phyloP scores from a whole-genome alignment of 805 yeast genomes.

The Schizosaccharomyces japonicus region DNA sequence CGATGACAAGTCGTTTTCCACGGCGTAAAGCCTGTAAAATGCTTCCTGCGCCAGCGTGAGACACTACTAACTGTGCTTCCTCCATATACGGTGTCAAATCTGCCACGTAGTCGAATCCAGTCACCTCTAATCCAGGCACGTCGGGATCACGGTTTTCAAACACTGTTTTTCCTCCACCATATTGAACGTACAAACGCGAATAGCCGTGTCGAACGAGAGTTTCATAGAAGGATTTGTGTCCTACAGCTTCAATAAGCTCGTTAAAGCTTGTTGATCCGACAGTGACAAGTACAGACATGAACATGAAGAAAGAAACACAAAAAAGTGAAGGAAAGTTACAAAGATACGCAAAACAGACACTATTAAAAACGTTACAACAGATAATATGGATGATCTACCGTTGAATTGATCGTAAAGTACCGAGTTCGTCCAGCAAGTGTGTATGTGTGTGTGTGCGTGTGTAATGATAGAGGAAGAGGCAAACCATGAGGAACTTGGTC shows the following conservation, averaged over 20 bases:
- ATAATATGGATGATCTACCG: no score
- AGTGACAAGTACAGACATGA: constrained; percentile 13
- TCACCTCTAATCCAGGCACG: constrained; percentile 13
- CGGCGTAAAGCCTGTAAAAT: constrained; percentile 48
- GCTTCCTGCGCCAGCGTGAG: constrained; percentile 85
- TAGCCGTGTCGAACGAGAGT: not conserved
- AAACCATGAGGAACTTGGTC: no score
- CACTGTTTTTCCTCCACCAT: not conserved
- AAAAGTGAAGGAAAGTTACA: no score
- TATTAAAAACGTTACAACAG: no score
- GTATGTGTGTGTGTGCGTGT: no score
- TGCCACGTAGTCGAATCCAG: constrained; percentile 26
- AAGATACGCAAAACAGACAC: no score
- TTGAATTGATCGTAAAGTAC: no score
- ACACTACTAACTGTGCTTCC: constrained; percentile 35
- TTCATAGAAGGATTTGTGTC: not conserved
- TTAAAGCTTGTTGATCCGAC: constrained; percentile 4
- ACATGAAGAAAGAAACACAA: no score
- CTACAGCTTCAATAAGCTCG: not conserved
- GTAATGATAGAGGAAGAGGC: no score
- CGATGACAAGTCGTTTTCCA: constrained; percentile 36
- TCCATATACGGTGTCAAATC: constrained; percentile 22
- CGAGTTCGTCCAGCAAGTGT: no score
- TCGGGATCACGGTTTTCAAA: not conserved
- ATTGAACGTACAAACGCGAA: not conserved